Percentiles rank a stretch among this genome's conserved stretches.
Conservation (phyloP, 2,329 filamentous ascomycete genomes). For the Penicillium oxalicum region DNA sequence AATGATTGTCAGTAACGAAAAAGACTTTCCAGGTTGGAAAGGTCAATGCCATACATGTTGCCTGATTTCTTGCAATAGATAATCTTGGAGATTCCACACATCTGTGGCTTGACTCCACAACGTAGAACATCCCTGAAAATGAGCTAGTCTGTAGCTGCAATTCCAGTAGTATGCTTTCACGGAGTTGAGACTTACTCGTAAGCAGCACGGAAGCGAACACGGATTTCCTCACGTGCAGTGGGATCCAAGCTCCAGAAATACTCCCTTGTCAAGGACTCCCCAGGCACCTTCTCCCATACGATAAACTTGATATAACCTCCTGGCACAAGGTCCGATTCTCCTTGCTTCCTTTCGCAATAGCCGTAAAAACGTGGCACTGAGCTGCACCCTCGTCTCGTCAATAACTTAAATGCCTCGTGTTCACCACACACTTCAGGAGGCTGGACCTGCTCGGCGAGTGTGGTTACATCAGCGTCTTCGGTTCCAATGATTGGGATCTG, state of each 20-base stretch:
- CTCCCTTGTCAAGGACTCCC: slow-evolving; percentile 11
- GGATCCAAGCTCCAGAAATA: slow-evolving; percentile 15
- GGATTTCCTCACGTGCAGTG: slow-evolving; percentile 9
- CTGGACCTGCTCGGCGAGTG: slow-evolving; percentile 8
- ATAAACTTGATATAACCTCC: slow-evolving; percentile 14
- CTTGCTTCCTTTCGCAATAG: slow-evolving; percentile 11
- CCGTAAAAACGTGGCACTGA: slow-evolving; percentile 15
- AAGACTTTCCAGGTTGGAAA: slow-evolving; percentile 3
- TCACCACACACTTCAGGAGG: slow-evolving; percentile 12
- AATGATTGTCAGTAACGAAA: slow-evolving; percentile 3
- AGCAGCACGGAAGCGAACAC: slow-evolving; percentile 13
- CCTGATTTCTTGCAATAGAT: slow-evolving; percentile 15
- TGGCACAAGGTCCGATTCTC: slow-evolving; percentile 12
- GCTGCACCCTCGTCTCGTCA: slow-evolving; percentile 11
- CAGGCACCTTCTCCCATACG: slow-evolving; percentile 15
- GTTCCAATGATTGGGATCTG: slow-evolving; percentile 15
- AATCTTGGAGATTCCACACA: slow-evolving; percentile 13
- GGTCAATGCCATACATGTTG: slow-evolving; percentile 10
- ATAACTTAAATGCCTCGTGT: slow-evolving; percentile 9
- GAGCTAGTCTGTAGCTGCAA: slow-evolving; percentile 1
- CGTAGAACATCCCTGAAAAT: slow-evolving; percentile 10
- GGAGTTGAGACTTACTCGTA: slow-evolving; percentile 12
- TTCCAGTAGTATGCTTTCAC: slow-evolving; percentile 1
- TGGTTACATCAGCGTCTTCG: slow-evolving; percentile 8
- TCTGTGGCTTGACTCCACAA: slow-evolving; percentile 8